Evolutionary conservation across 805 yeast species (phyloP).

Genomic region (Yamadazyma kitorensis): DNA sequence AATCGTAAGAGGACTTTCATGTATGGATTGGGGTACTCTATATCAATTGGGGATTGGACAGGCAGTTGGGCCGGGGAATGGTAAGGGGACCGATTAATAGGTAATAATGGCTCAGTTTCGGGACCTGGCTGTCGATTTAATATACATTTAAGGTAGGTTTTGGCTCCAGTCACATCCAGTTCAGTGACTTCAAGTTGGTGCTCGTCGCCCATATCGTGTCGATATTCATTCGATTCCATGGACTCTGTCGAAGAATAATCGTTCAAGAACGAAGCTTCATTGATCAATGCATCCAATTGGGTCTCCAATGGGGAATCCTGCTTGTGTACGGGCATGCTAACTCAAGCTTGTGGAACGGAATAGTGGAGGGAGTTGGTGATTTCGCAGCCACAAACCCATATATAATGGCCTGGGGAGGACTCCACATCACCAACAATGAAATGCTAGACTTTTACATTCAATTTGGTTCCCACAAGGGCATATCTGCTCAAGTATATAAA

Average conservation of each 20-base stretch:
- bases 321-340: no score
- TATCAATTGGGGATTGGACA: constrained; percentile 7
- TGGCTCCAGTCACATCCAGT: constrained; percentile 1
- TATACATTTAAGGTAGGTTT: constrained; percentile 5
- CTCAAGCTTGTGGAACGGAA: no score
- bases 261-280: constrained; percentile 21
- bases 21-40: background rate
- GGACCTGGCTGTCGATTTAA: constrained; percentile 3
- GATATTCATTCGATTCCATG: no score
- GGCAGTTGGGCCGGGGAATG: constrained; percentile 4
- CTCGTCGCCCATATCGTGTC: background rate
- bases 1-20: constrained; percentile 7
- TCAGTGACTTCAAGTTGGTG: constrained; percentile 1
- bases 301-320: constrained; percentile 8
- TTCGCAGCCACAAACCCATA: no score
- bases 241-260: constrained; percentile 13
- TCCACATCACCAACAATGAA: no score
- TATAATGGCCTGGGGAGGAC: no score
- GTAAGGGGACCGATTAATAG: constrained; percentile 14
- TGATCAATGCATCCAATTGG: constrained; percentile 22
- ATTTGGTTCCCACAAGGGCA: constrained; percentile 19
- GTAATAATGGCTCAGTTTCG: constrained; percentile 18
- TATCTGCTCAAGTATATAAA: constrained; percentile 24
- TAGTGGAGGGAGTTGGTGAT: no score
- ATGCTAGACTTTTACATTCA: constrained; percentile 23